Evolutionary conservation across 805 yeast genomes (phyloP), one percentile per base, ranked within the genome.

Genomic region (Candida pseudofarinosa): DNA sequence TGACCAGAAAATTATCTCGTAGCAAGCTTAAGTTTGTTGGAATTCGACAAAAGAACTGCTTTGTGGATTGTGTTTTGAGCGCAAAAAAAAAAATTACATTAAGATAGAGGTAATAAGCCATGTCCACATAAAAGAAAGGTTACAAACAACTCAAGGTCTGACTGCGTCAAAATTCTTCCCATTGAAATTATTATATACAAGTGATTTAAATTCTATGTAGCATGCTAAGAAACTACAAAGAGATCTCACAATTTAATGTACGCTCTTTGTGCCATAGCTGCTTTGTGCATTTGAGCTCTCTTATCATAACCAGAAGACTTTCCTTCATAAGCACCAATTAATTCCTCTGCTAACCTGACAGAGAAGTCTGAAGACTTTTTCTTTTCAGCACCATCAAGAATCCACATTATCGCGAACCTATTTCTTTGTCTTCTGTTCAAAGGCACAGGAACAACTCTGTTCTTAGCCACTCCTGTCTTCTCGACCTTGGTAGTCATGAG

Each of bases 291-390:
- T 56, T 79, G 82, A 41, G 80, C 77, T 65, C 83, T 81, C 72
- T 86, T 89, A 49, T 88, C 97, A 63, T 80, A 86, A 17, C 93
- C 89, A 28, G 89, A 74, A 34, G 91, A 80, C 56, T 79, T 81
- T 40, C 97, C 97, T 53, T 78, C 80, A 54, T 71, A 73, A 23
- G 93, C 93, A 40, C 83, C 72, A 32, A 88, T 60, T 45, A 93
- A 78, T 65, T 93, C 98, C 66, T 93, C 98, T 32, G 90, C 89
- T 37, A 93, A 73, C 56, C 98, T 79, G 33, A 93, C 97, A 1
- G 95, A 72, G 55, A 85, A 85, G 55, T 86, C 93, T 44, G 81
- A 79, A 14, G 90, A 81, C 37, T 81, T 82, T 62, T 95, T 82
- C 56, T 85, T 82, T 46, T 80, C 76, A 33, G 95, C 79, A 16